phyloP scores from a whole-genome alignment of 345 rosid genomes.

The Rhizophora mangle region DNA sequence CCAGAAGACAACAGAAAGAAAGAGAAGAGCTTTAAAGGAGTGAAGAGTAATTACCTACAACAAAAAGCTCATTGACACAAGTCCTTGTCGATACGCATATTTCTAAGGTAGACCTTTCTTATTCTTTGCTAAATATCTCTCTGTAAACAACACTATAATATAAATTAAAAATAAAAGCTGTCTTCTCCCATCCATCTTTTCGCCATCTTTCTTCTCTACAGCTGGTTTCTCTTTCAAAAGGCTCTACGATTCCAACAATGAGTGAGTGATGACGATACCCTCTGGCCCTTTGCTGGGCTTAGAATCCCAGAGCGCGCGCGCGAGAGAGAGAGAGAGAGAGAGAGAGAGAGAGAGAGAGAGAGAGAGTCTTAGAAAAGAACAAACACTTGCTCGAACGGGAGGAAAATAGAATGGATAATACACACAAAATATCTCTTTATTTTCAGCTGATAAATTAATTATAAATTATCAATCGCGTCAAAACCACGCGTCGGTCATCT shows the following conservation, averaged over 20 bases:
- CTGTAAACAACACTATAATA: background rate
- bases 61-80: conserved; percentile 16
- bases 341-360: conserved; percentile 16
- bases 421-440: background rate
- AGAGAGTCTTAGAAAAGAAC: background rate
- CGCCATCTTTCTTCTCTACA: background rate
- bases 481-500: conserved; percentile 2
- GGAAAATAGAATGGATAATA: conserved; percentile 33
- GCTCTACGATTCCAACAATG: too few relatives aligned
- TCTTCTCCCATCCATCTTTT: background rate
- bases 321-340: background rate
- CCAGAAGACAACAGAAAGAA: conserved; percentile 15
- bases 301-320: background rate
- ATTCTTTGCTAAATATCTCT: too few relatives aligned
- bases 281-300: conserved; percentile 5
- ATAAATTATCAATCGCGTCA: background rate
- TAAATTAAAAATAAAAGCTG: background rate
- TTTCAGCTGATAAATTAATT: too few relatives aligned
- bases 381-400: background rate
- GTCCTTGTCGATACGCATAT: conserved; percentile 39
- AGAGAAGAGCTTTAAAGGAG: conserved; percentile 2
- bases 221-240: too few relatives aligned
- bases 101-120: conserved; percentile 9
- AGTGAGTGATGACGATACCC: conserved; percentile 18
- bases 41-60: conserved; percentile 10